Base-by-base conservation (phyloP, 139 green algal species). In the Picochlorum sp. region DNA sequence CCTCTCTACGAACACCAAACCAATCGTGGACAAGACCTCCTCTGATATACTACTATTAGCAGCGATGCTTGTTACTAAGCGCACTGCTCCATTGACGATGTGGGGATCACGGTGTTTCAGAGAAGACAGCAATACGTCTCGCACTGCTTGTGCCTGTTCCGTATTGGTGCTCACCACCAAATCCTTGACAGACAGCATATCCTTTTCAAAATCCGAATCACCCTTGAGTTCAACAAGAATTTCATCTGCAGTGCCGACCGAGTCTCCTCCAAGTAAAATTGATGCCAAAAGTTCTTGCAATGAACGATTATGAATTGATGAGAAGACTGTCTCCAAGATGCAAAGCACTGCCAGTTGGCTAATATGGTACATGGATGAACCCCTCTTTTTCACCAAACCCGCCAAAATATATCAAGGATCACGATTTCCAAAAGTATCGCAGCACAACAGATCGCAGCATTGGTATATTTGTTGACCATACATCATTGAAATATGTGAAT, bases 401-500 rank as follows among this genome's bases (percentile, higher is more conserved):
- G 20, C 24, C 6, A 72, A 30, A 16, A 72, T 6, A 70, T 58
- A 13, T 64, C 26, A 16, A 30, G n/a, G 8, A 70, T 20, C 57
- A 24, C 10, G 49, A 9, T n/a, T 61, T 45, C 49, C 49, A 72
- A 16, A 72, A 23, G 23, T 61, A 55, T 32, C 61, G 28, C 18
- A 65, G 21, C 16, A 69, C 11, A 28, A 20, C 11, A 37, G 32
- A 41, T 13, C 37, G 14, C 23, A 66, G 37, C 15, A 20, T 16
- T 45, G 61, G 37, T 8, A 66, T 45, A 20, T 41, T 86, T 67
- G 83, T 79, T 54, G 52, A 57, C 11, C 96, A 79, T 26, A 97
- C 80, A 74, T 98, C 92, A 52, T 88, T 92, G 73, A 79, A 87
- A 77, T 97, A 98, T 16, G 84, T 90, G 8, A 98, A 61, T 57